Base-by-base conservation (phyloP, 2,329 filamentous ascomycete species). In the Nakataea oryzae region DNA sequence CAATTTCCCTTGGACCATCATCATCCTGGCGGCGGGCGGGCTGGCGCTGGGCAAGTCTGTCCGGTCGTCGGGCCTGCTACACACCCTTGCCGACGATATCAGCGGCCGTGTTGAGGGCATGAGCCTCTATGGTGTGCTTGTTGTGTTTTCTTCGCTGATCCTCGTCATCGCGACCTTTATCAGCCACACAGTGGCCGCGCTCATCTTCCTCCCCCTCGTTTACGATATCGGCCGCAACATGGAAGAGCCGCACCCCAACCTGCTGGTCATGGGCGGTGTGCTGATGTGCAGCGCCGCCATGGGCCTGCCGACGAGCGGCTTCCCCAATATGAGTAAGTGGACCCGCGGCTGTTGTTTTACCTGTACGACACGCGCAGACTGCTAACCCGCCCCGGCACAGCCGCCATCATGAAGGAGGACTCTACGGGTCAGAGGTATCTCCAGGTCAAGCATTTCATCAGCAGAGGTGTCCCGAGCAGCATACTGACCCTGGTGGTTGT, bases 1-100 rank as follows among this genome's bases (percentile, higher is more conserved):
- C 80, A 99, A 99, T 75, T 99, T 99, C 75, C 88, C 97, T 54
- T 99, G 95, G 95, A 99, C 96, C 26, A 99, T 99, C 75, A 97
- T 99, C 75, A 97, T 99, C 70, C 87, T 99, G 26, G 95, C 95
- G 0, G 93, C 95, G 0, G 95, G 95, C 58, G 95, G 95, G 9
- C 78, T 99, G 41, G 92, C 92, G 1, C 85, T 99, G 0, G 95
- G 95, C 62, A 97, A 96, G 74, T 90, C 93, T 0, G 95, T 99
- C 63, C 93, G 92, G 66, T 95, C 91, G 0, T 97, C 93, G 0
- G 95, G 95, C 1, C 81, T 99, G 13, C 80, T 99, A 34, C 90
- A 96, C 72, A 96, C 92, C 0, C 89, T 99, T 59, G 95, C 95
- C 2, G 79, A 81, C 7, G 76, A 81, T 13, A 96, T 99, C 65